These are phyloP conservation scores for Candida arabinofermentans DNA, from an alignment of 805 yeast genomes.

Conservation along the genomic window DNA sequence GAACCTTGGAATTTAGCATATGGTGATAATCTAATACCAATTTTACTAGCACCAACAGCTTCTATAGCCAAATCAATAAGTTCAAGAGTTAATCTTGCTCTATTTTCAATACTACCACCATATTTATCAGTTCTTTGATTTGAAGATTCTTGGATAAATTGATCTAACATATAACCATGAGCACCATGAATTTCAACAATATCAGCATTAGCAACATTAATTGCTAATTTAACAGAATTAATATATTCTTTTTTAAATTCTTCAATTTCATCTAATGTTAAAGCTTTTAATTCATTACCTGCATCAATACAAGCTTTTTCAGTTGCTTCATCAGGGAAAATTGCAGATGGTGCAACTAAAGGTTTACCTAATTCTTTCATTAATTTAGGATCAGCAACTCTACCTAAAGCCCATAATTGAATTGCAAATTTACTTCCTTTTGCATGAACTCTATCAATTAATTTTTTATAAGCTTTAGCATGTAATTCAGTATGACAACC, in stretches of 20 bases:
- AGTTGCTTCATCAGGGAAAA: constrained; percentile 34
- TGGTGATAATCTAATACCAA: constrained; percentile 48
- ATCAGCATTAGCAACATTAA: constrained; percentile 37
- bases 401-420: constrained; percentile 50
- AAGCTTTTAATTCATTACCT: constrained; percentile 44
- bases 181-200: constrained; percentile 40
- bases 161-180: constrained; percentile 37
- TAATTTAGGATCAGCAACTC: constrained; percentile 32
- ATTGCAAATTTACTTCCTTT: constrained; percentile 40
- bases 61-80: constrained; percentile 36
- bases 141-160: constrained; percentile 34
- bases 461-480: constrained; percentile 41
- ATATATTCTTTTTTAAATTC: constrained; percentile 38
- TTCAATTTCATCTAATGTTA: constrained; percentile 38
- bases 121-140: constrained; percentile 40
- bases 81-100: constrained; percentile 39
- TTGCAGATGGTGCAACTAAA: constrained; percentile 35
- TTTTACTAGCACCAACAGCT: constrained; percentile 44
- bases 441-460: constrained; percentile 43
- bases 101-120: constrained; percentile 43
- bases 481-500: constrained; percentile 47
- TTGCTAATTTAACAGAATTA: constrained; percentile 37
- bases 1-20: constrained; percentile 36
- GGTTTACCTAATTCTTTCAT: constrained; percentile 34
- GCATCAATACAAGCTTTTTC: constrained; percentile 32